Base-by-base conservation (phyloP, 2,329 filamentous ascomycete species). In the Neoascochyta sp. region DNA sequence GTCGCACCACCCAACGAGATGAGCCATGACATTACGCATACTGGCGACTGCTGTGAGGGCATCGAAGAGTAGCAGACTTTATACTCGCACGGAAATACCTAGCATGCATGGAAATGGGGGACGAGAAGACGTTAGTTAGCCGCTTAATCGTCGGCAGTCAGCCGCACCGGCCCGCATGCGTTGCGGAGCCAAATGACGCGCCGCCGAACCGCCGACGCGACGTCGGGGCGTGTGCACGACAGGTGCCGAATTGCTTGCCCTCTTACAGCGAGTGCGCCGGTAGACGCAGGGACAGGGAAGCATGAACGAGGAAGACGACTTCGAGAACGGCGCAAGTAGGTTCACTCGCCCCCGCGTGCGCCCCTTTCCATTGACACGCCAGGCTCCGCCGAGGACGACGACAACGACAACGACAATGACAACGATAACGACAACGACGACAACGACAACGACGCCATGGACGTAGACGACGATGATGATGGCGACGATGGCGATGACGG, bases 271-370 rank as follows among this genome's bases (percentile, higher is more conserved):
- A 16, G 21, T 41, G 36, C 30, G 29, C 29, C 17, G 14, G 18
- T 29, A 22, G 18, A 20, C 18, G 18, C 10, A 20, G 18, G 20
- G 27, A 24, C 38, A 41, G 36, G 29, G 29, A 47, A 54, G 30
- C 28, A 63, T 63, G 59, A 63, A 66, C 37, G 70, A 69, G 43
- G 67, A 70, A 43, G 68, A 71, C 38, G 68, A 71, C 36, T 67
- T 63, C 24, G 61, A 64, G 6, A 62, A 64, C 49, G 60, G 59
- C 41, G 52, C 48, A 35, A 60, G 57, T 57, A 45, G 14, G 60
- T 35, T 10, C n/a, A 22, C 22, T 23, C 9, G 4, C 11, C 17
- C 24, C n/a, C n/a, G n/a, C n/a, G n/a, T n/a, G n/a, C n/a, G n/a
- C n/a, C n/a, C n/a, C n/a, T n/a, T n/a, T n/a, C n/a, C n/a, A n/a